Base-by-base conservation (phyloP, 75 land plant genomes). In the Azolla pinnata region DNA sequence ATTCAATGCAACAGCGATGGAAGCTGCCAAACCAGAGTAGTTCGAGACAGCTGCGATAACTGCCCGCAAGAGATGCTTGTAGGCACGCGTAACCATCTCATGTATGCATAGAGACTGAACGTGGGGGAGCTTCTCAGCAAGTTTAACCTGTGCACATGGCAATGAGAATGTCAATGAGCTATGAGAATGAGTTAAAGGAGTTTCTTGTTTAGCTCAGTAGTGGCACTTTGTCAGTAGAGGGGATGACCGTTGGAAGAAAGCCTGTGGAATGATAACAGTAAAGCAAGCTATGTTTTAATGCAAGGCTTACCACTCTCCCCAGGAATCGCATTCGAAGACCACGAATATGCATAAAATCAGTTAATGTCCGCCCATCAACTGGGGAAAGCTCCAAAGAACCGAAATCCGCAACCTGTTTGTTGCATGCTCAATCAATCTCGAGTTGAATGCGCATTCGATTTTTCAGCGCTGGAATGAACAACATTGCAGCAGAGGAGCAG, bases 331-430 rank as follows among this genome's bases (percentile, higher is more conserved):
- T 90, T 31, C 67, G 82, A 20, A 90, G 69, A 48, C 96, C 96
- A 61, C 96, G 74, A 31, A 90, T 85, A 48, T 90, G 96, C 96
- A 90, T 90, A 57, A 90, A 90, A 65, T 90, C 96, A 18, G 90
- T 90, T 10, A 90, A 59, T 10, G 96, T 90, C 5, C 90, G 78
- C 12, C 96, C 96, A 79, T 90, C 96, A 50, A 90, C 96, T 29
- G 96, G 96, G 33, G 96, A 85, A 21, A 90, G 83, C 66, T 90
- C 96, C 68, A 90, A 52, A 0, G 96, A 90, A 52, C 88, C 86
- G 79, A 90, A 90, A 70, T 90, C 96, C 48, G 96, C 81, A 42
- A 89, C 96, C 96, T 89, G 70, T 33, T n/a, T n/a, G n/a, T n/a
- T n/a, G n/a, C n/a, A n/a, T n/a, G n/a, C n/a, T n/a, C n/a, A n/a